Evolutionary conservation across 208 protist genomes (phyloP), one percentile per base, ranked within the genome.

Genomic region (Acanthamoeba divionensis): DNA sequence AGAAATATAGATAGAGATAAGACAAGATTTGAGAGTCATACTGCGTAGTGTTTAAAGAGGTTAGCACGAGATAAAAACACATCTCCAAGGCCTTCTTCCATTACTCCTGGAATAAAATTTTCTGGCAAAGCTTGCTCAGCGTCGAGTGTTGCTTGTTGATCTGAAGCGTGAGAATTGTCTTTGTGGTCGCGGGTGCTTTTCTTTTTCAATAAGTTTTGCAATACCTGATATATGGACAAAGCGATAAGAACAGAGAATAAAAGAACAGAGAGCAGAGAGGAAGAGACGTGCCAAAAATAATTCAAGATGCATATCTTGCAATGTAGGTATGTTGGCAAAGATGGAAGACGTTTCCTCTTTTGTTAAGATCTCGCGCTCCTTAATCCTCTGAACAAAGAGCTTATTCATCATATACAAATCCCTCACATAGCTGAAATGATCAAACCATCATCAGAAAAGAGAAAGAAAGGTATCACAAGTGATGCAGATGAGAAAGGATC

Each of bases 331-430:
- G 38, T 87, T 87, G 29, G 77, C n/a, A 26, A 87, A 87, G 29
- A 87, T 67, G 33, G 77, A 87, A 3, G 77, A 36, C 31, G 47
- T 63, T 41, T 87, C 77, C 77, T 87, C 77, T 18, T 45, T 63
- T 8, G 7, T 52, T n/a, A 87, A 2, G 9, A 87, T 5, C 7
- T 41, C 79, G 1, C 79, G 79, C 15, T 63, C 55, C 12, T n/a
- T 1, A 18, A 87, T 63, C 5, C 31, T 38, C 10, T 67, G 38
- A 12, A 87, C 38, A 29, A 87, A 87, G 7, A 87, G 55, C 57
- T 87, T 52, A 45, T 54, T 83, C n/a, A 83, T 77, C 48, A 83
- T 83, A 52, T 62, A 54, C 73, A 83, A 31, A 38, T 83, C 73
- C 2, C 73, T 26, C 13, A 83, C 73, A 31, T 83, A 83, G 5